Evolutionary conservation across 768 basidiomycete species (phyloP), one percentile per base, ranked within the genome.

Genomic region (Auricularia auricula-judae): DNA sequence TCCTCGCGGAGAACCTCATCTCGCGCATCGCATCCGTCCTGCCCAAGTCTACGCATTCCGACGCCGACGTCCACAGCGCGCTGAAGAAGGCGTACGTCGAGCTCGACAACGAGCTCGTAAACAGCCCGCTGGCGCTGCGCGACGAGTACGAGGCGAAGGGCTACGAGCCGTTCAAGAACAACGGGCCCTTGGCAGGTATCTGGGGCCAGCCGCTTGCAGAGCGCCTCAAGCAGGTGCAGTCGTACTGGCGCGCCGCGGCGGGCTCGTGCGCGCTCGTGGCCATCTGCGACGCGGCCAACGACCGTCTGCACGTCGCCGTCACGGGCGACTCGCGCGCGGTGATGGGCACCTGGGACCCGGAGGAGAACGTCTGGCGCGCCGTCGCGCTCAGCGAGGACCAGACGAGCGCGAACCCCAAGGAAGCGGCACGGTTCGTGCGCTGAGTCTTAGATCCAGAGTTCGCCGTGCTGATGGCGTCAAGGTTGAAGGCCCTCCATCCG

Each of bases 1-100:
- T 95, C 42, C 86, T 98, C 62, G 87, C 90, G 2, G 86, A 87
- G 64, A 82, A 87, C 60, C 82, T 98, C 65, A 89, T 97, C 66
- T 89, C 88, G 63, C 88, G 89, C 8, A 87, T 96, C 63, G 84
- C 86, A 0, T 77, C 90, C 42, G 87, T 95, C 71, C 80, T 98
- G 59, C 79, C 81, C 18, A 74, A 77, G 16, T 76, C 61, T 74
- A 78, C 47, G 72, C 79, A 34, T 29, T 29, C 29, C 29, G 69
- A 68, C 33, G 29, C 75, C 0, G 64, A 69, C 8, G 36, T 67
- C n/a, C 70, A 76, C 18, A 75, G 72, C 42, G 89, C 90, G 29
- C 87, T 94, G 67, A 82, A 87, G 72, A 78, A 76, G 58, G 93
- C 93, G 0, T 98, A 93, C 72, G 77, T 81, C 0, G 84, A 84